Base-by-base conservation (phyloP, 1,284 basidiomycete genomes). In the Ceratobasidium theobromae region DNA sequence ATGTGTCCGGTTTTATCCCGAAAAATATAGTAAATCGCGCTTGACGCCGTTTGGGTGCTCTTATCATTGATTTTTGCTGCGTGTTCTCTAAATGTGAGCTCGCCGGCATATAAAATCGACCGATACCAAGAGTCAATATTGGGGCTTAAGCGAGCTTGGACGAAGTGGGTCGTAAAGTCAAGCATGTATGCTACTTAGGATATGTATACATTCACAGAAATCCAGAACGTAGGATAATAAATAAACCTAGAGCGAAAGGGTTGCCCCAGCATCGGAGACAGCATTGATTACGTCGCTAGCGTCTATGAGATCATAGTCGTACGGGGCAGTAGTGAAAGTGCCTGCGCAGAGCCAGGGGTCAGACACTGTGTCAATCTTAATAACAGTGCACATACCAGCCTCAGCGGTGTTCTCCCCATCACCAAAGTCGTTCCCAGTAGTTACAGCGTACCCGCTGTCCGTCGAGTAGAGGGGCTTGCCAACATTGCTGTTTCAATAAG, bases 401-500 rank as follows among this genome's bases (percentile, higher is more conserved):
- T 43, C 40, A 18, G 40, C 40, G 4, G 40, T 43, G 40, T 43
- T 43, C 16, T 43, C 40, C 16, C 40, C 40, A 43, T 43, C 40
- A n/a, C 40, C 40, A 43, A 43, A 43, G 21, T 43, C 49, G 12
- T 52, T 52, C 11, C 52, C 53, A 28, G 14, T 40, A 3, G 35
- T 23, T 6, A 40, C 38, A 23, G 53, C 53, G 18, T 55, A 55
- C 12, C 53, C 53, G 18, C 27, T 40, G 35, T 55, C 53, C 11
- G 53, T 55, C 5, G 33, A 40, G 27, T 55, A 55, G 18, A 55
- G 38, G 1, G 53, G 53, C 53, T 55, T 55, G 21, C 28, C 28
- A 25, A 41, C 4, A n/a, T n/a, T n/a, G 40, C 40, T 43, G 14
- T 43, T 43, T 43, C 16, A n/a, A 43, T 43, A 4, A 43, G 16